These are phyloP conservation scores for Metschnikowia shivogae DNA, from an alignment of 805 yeast species.

Conservation along the genomic window DNA sequence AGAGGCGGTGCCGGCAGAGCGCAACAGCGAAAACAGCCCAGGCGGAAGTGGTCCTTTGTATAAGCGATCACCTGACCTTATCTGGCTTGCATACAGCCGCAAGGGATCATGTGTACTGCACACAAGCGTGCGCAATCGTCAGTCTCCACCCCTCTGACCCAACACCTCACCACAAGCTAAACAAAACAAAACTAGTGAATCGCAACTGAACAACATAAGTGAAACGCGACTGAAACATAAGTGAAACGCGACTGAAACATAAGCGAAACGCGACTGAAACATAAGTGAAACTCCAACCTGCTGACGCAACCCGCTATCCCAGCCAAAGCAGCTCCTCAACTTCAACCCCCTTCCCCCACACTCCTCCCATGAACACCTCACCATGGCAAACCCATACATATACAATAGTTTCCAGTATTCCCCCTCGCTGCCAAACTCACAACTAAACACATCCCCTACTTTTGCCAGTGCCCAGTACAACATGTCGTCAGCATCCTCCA, in stretches of 20 bases:
- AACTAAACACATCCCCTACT: slow-evolving; percentile 27
- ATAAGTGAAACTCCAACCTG: not conserved
- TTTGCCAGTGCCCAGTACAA: slow-evolving; percentile 26
- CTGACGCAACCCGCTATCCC: not conserved
- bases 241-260: no score
- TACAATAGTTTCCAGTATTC: slow-evolving; percentile 32
- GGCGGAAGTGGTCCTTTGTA: no score
- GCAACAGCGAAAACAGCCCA: no score
- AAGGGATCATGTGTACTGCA: slow-evolving; percentile 3
- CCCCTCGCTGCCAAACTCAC: slow-evolving; percentile 25
- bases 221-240: no score
- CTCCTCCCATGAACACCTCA: not conserved
- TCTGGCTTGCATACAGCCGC: not conserved
- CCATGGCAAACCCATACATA: slow-evolving; percentile 35
- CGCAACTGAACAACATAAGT: no score
- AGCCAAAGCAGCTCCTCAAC: not conserved
- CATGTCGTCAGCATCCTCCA: slow-evolving; percentile 12
- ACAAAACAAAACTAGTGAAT: no score
- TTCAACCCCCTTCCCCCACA: not conserved
- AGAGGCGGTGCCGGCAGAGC: no score
- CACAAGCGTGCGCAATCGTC: slow-evolving; percentile 3
- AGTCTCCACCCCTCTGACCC: not conserved
- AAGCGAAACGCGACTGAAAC: no score
- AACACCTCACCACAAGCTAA: not conserved
- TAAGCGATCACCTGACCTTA: not conserved